Conservation (phyloP, 2,329 filamentous ascomycete genomes). For the Setomelanomma holmii region DNA sequence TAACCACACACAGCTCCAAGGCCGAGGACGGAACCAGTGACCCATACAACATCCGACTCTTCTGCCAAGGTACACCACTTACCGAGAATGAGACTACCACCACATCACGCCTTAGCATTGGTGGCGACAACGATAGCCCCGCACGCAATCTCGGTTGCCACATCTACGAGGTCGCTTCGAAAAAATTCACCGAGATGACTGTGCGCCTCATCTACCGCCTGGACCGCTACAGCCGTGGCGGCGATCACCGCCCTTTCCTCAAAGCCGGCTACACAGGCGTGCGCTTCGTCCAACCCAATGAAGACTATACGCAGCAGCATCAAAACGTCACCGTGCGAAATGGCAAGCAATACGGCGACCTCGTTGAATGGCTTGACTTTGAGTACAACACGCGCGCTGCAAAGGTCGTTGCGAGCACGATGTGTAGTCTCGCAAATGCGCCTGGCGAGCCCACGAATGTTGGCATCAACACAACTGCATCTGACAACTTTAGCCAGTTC, state of each 20-base stretch:
- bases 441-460: constrained; percentile 58
- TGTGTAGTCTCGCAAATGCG: constrained; percentile 61
- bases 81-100: constrained; percentile 50
- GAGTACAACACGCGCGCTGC: constrained; percentile 61
- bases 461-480: constrained; percentile 49
- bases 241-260: constrained; percentile 62
- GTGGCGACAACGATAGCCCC: constrained; percentile 59
- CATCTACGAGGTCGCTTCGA: constrained; percentile 60
- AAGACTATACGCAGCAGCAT: constrained; percentile 64
- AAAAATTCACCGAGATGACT: constrained; percentile 58
- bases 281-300: constrained; percentile 63
- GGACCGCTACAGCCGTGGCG: constrained; percentile 63
- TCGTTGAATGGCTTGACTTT: constrained; percentile 61
- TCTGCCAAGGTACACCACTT: constrained; percentile 56
- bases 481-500: constrained; percentile 58
- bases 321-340: constrained; percentile 58
- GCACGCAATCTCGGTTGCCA: constrained; percentile 61
- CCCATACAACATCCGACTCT: constrained; percentile 60
- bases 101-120: constrained; percentile 45
- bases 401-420: constrained; percentile 59
- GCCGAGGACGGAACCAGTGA: constrained; percentile 53
- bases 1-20: constrained; percentile 41
- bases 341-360: constrained; percentile 61
- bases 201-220: constrained; percentile 61
- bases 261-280: constrained; percentile 59